These are phyloP conservation scores for Amphirosellinia nigrospora DNA, from an alignment of 495 filamentous ascomycete genomes.

Conservation along the genomic window DNA sequence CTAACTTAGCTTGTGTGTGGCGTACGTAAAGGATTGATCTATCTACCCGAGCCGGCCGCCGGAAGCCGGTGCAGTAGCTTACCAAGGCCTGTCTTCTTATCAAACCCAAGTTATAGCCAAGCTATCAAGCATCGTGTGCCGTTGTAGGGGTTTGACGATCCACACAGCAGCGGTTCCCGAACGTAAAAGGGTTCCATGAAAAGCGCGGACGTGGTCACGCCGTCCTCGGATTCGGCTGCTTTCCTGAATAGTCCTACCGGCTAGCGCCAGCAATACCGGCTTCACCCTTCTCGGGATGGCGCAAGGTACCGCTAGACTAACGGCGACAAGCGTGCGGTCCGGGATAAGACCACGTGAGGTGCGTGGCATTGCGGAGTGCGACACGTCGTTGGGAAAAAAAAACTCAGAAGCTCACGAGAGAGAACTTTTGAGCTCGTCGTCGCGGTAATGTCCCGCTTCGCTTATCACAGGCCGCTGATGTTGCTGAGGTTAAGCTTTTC, in stretches of 20 bases:
- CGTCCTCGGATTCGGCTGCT: neutral
- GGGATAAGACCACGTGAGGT: neutral
- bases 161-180: neutral
- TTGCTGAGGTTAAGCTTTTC: neutral
- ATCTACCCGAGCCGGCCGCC: neutral
- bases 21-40: neutral
- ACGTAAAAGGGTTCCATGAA: neutral
- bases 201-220: constrained; percentile 2
- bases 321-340: neutral
- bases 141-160: neutral
- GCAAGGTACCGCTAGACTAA: constrained; percentile 17
- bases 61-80: neutral
- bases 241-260: constrained; percentile 29
- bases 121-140: constrained; percentile 1
- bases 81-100: neutral
- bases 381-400: constrained; percentile 3
- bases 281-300: constrained; percentile 27
- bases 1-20: neutral
- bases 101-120: neutral
- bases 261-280: constrained; percentile 6
- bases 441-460: neutral
- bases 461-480: neutral
- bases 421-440: neutral
- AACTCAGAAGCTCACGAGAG: neutral
- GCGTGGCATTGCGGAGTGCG: neutral